phyloP scores from a whole-genome alignment of 2,329 filamentous ascomycete genomes.

The Keithomyces neogunnii region DNA sequence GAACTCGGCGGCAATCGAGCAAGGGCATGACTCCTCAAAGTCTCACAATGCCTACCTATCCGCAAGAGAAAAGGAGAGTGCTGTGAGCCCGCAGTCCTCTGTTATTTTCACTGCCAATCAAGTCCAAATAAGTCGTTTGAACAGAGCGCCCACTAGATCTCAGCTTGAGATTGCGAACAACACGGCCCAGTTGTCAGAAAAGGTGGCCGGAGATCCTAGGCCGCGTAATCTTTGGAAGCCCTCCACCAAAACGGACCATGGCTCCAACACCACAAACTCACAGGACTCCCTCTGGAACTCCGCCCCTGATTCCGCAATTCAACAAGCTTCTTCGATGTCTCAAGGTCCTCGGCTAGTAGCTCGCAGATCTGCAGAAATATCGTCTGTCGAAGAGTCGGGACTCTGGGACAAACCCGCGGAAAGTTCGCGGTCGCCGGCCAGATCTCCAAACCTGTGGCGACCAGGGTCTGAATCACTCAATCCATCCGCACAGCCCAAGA shows the following conservation, averaged over 20 bases:
- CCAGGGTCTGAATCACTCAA: neutral
- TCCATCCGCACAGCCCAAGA: slow-evolving; percentile 8
- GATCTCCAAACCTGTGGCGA: neutral
- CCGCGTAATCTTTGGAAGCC: neutral
- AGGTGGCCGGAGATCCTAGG: neutral
- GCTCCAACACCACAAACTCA: neutral
- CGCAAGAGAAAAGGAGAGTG: neutral
- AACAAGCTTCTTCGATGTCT: neutral
- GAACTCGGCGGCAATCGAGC: neutral
- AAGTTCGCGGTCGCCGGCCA: neutral
- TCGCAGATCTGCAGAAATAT: neutral
- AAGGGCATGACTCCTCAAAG: neutral
- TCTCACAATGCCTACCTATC: neutral
- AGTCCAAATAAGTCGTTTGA: slow-evolving; percentile 1
- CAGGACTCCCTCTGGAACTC: neutral
- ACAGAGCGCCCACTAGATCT: neutral
- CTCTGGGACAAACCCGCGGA: neutral
- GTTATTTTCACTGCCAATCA: slow-evolving; percentile 1
- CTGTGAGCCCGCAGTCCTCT: neutral
- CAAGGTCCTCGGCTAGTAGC: neutral
- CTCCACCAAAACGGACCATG: neutral
- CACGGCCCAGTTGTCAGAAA: neutral
- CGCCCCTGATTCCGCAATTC: neutral
- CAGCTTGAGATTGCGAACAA: neutral
- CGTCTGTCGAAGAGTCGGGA: neutral